Evolutionary conservation across 371 early-diverging fungal species (phyloP).

Genomic region (Sporodiniella umbellata): DNA sequence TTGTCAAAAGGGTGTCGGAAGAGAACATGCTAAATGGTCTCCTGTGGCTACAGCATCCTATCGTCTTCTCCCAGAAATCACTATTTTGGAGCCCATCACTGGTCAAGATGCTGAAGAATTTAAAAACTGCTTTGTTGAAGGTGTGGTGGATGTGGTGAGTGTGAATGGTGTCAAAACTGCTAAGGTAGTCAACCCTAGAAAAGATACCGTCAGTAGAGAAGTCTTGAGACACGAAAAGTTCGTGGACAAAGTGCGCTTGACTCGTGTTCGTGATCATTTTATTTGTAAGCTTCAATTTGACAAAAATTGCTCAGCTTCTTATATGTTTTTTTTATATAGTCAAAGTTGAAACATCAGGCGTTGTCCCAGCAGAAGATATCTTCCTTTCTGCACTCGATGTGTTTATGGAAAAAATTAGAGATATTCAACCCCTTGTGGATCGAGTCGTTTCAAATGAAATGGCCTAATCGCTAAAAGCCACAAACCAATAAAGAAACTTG

Average conservation of each 20-base stretch:
- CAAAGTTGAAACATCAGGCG: conserved; percentile 88
- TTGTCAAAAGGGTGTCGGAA: conserved; percentile 92
- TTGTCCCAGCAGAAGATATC: conserved; percentile 74
- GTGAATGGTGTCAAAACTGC: conserved; percentile 69
- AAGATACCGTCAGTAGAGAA: conserved; percentile 96
- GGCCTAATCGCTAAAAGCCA: too few relatives aligned
- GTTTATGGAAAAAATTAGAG: conserved; percentile 77
- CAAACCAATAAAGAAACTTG: too few relatives aligned
- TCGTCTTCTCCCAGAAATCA: conserved; percentile 92
- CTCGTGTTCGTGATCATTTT: conserved; percentile 93
- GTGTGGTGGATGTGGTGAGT: conserved; percentile 82
- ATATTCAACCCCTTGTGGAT: conserved; percentile 49
- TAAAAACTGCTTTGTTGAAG: conserved; percentile 86
- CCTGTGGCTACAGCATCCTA: conserved; percentile 98
- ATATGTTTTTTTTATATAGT: conserved; percentile 44
- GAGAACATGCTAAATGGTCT: conserved; percentile 98
- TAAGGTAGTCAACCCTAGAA: conserved; percentile 87
- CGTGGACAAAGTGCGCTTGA: conserved; percentile 85
- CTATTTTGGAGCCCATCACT: conserved; percentile 79
- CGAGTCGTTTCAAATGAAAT: conserved; percentile 21
- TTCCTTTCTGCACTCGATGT: conserved; percentile 76
- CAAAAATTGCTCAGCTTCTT: background rate
- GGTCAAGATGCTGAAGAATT: conserved; percentile 90
- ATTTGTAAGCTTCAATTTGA: conserved; percentile 72
- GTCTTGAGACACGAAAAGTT: conserved; percentile 94